Evolutionary conservation across 257 asterid genomes (phyloP).

Genomic region (Solanum pinnatisectum): DNA sequence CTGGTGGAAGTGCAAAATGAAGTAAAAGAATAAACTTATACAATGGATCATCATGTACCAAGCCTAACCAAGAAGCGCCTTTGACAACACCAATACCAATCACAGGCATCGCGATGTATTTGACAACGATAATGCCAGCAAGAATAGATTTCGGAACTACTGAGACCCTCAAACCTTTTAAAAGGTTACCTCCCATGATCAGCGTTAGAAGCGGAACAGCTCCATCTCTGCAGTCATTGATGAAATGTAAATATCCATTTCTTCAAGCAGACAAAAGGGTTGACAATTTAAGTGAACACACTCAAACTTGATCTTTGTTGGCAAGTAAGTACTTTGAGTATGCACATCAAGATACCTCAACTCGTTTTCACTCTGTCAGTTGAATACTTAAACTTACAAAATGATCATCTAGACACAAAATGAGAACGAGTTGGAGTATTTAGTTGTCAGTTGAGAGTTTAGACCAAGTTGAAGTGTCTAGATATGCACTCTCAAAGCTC

Average conservation of each 20-base stretch:
- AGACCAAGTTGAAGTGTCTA: neutral
- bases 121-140: conserved; percentile 44
- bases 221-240: conserved; percentile 52
- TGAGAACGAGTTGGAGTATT: neutral
- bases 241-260: neutral
- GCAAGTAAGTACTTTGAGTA: neutral
- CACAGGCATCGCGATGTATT: conserved; percentile 54
- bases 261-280: neutral
- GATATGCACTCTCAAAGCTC: neutral
- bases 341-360: neutral
- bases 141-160: conserved; percentile 45
- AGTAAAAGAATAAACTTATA: conserved; percentile 69
- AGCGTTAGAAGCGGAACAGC: conserved; percentile 75
- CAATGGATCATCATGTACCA: conserved; percentile 43
- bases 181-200: conserved; percentile 77
- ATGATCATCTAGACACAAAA: neutral
- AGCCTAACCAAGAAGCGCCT: conserved; percentile 45
- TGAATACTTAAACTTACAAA: neutral
- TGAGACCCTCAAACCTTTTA: conserved; percentile 50
- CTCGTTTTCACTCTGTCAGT: neutral
- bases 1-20: conserved; percentile 82
- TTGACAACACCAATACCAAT: conserved; percentile 55
- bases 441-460: neutral
- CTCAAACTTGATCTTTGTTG: neutral
- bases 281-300: neutral